Evolutionary conservation across 768 basidiomycete species (phyloP).

Genomic region (Tylopilus rubrobrunneus): DNA sequence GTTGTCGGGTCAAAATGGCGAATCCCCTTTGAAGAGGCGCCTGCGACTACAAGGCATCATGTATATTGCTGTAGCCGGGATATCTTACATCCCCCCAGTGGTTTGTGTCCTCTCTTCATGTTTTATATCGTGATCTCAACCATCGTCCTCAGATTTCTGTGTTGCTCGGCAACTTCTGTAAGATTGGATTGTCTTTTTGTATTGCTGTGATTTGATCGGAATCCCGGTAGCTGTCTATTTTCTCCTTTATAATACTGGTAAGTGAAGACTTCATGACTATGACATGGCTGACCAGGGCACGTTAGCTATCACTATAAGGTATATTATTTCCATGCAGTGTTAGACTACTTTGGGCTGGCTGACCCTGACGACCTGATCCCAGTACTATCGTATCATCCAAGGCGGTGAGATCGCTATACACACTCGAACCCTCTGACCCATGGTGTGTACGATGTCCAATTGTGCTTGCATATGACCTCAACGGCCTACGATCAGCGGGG

Average conservation of each 20-base stretch:
- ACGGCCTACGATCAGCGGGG: neutral
- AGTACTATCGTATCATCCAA: constrained; percentile 10
- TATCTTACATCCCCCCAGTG: constrained; percentile 13
- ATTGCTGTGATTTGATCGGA: neutral
- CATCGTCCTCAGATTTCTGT: constrained; percentile 4
- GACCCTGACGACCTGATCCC: neutral
- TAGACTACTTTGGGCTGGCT: neutral
- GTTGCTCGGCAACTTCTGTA: neutral
- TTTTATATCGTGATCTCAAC: neutral
- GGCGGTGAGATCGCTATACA: constrained; percentile 11
- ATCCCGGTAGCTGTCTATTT: neutral
- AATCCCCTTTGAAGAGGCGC: constrained; percentile 14
- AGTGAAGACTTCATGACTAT: neutral
- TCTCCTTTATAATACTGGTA: constrained; percentile 1
- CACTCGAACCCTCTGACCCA: neutral
- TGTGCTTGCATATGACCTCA: neutral
- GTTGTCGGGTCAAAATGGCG: constrained; percentile 6
- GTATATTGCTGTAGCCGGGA: constrained; percentile 11
- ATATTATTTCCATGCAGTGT: neutral
- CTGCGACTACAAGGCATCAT: constrained; percentile 16
- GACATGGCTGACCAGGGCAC: neutral
- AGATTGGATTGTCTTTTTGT: neutral
- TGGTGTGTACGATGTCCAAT: neutral
- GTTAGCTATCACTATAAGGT: constrained; percentile 13
- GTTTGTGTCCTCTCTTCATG: neutral